These are phyloP conservation scores for Kwoniella newhampshirensis DNA, from an alignment of 768 basidiomycete species.

Conservation along the genomic window DNA sequence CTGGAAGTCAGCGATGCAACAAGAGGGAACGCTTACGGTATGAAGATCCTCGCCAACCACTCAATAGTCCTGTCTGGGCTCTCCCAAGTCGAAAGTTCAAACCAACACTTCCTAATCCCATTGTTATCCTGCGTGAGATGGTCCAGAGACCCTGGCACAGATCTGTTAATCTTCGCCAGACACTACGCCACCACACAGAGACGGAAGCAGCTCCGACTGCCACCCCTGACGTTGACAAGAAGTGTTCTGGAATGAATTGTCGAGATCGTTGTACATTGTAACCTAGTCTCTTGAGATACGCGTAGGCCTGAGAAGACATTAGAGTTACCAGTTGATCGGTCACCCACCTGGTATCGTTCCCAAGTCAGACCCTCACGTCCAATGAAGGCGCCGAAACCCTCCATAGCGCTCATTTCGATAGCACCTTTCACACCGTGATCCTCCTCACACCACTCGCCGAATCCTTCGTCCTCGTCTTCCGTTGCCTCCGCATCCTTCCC, in stretches of 20 bases:
- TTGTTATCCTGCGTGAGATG: background rate
- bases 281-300: conserved; percentile 87
- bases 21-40: conserved; percentile 10
- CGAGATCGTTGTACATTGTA: conserved; percentile 80
- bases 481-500: conserved; percentile 20
- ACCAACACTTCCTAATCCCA: background rate
- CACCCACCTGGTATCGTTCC: conserved; percentile 80
- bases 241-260: conserved; percentile 53
- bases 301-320: conserved; percentile 66
- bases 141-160: background rate
- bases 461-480: conserved; percentile 51
- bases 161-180: conserved; percentile 9
- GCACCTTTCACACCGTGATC: conserved; percentile 39
- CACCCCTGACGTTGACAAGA: conserved; percentile 7
- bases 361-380: conserved; percentile 72
- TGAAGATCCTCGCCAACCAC: conserved; percentile 22
- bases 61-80: conserved; percentile 16
- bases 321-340: background rate
- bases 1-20: conserved; percentile 55
- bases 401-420: conserved; percentile 76
- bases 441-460: conserved; percentile 54
- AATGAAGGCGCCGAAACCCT: conserved; percentile 82
- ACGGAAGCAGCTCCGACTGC: too few species aligned
- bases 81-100: conserved; percentile 8
- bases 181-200: too few species aligned